These are phyloP conservation scores for Lepraria neglecta DNA, from an alignment of 495 filamentous ascomycete species.

Conservation along the genomic window DNA sequence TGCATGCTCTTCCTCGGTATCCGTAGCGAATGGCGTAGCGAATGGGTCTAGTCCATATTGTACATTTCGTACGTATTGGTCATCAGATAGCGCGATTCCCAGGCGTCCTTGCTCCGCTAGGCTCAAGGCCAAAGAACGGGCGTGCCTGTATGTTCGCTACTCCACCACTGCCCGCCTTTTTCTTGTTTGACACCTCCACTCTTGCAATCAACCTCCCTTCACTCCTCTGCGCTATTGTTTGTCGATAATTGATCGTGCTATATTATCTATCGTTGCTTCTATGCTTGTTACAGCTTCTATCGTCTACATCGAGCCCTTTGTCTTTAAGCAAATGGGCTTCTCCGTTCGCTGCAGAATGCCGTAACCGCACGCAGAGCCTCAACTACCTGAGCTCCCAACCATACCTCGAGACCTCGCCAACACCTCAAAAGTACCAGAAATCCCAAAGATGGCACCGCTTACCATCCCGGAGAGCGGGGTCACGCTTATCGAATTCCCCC, in stretches of 20 bases:
- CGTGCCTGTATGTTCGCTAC: slow-evolving; percentile 5
- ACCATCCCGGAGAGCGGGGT: slow-evolving; percentile 44
- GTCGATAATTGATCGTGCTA: not conserved
- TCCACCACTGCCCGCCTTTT: slow-evolving; percentile 1
- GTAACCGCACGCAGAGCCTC: not conserved
- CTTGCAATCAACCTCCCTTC: not conserved
- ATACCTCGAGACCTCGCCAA: not conserved
- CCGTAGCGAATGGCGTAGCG: not conserved
- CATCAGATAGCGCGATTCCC: slow-evolving; percentile 3
- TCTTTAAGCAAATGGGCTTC: slow-evolving; percentile 1
- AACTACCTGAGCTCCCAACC: not conserved
- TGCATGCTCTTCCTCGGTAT: not conserved
- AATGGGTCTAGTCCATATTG: not conserved
- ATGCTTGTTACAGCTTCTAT: not conserved
- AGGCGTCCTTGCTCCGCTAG: slow-evolving; percentile 12
- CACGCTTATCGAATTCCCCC: slow-evolving; percentile 39
- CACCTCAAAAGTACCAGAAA: not conserved
- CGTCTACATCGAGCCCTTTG: not conserved
- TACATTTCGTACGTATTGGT: not conserved
- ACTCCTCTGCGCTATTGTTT: not conserved
- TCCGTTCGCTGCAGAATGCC: slow-evolving; percentile 5
- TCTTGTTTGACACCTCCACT: not conserved
- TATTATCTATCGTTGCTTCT: not conserved
- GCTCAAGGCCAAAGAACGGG: not conserved
- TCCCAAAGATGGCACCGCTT: slow-evolving; percentile 38